Conservation (phyloP, 164 flowering plant genomes). For the Platanus orientalis region DNA sequence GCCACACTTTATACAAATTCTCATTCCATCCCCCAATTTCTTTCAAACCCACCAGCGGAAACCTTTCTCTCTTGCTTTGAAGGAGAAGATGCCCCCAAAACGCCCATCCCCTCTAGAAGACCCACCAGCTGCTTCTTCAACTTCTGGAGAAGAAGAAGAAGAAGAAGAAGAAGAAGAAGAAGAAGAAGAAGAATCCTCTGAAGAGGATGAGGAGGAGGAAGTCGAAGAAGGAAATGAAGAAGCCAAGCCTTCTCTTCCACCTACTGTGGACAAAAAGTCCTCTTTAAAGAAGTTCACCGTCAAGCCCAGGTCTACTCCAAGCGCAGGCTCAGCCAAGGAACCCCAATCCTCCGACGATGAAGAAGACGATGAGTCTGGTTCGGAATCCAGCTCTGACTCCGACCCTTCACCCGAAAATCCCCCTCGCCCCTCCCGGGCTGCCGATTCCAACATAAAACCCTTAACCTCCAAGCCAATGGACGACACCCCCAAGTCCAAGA, state of each 20-base stretch:
- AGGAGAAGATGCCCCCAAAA: neutral
- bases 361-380: conserved; percentile 14
- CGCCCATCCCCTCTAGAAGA: neutral
- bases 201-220: neutral
- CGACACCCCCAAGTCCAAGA: conserved; percentile 13
- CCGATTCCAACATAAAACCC: conserved; percentile 22
- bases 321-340: no score
- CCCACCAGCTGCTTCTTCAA: neutral
- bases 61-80: neutral
- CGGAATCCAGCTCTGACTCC: conserved; percentile 23
- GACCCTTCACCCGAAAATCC: neutral
- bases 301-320: neutral
- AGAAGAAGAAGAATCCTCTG: neutral
- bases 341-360: neutral
- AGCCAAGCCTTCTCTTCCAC: neutral
- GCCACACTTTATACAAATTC: no score
- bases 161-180: neutral
- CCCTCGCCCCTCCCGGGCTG: neutral
- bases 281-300: neutral
- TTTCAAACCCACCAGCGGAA: no score
- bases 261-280: neutral
- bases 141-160: neutral
- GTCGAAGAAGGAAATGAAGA: neutral
- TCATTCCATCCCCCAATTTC: no score
- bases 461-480: conserved; percentile 39